These are phyloP conservation scores for Amylostereum chailletii DNA, from an alignment of 1,284 basidiomycete genomes.

Conservation along the genomic window DNA sequence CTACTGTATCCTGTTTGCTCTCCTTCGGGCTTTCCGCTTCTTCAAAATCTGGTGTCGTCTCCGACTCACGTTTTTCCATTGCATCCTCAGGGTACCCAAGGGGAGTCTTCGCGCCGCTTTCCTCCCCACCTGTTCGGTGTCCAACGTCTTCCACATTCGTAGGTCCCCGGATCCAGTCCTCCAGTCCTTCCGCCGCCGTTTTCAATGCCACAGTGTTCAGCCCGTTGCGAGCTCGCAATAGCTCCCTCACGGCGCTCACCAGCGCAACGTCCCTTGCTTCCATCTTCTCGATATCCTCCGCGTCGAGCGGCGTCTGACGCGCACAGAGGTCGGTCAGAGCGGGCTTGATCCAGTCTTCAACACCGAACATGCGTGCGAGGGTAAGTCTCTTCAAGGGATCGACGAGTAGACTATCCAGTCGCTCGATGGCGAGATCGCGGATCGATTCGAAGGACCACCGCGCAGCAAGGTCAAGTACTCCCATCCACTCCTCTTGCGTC, in stretches of 20 bases:
- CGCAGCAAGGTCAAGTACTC: neutral
- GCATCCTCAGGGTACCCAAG: no score
- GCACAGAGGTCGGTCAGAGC: neutral
- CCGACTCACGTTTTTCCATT: no score
- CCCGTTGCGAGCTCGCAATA: no score
- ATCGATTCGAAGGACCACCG: neutral
- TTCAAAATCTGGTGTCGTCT: no score
- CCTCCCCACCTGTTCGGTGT: no score
- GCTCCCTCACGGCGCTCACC: neutral
- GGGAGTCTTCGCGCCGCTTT: no score
- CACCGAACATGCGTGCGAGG: neutral
- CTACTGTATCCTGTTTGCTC: no score
- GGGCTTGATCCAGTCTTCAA: neutral
- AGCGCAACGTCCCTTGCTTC: neutral
- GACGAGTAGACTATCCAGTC: neutral
- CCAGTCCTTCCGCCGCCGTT: no score
- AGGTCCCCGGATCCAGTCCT: no score
- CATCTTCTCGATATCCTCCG: neutral
- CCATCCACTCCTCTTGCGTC: neutral
- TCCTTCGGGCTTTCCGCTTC: no score
- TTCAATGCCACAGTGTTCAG: no score
- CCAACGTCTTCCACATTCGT: no score
- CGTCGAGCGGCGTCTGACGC: neutral
- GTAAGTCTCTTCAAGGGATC: neutral
- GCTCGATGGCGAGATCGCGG: neutral